Base-by-base conservation (phyloP, 2,329 filamentous ascomycete genomes). In the Aspergillus felis region DNA sequence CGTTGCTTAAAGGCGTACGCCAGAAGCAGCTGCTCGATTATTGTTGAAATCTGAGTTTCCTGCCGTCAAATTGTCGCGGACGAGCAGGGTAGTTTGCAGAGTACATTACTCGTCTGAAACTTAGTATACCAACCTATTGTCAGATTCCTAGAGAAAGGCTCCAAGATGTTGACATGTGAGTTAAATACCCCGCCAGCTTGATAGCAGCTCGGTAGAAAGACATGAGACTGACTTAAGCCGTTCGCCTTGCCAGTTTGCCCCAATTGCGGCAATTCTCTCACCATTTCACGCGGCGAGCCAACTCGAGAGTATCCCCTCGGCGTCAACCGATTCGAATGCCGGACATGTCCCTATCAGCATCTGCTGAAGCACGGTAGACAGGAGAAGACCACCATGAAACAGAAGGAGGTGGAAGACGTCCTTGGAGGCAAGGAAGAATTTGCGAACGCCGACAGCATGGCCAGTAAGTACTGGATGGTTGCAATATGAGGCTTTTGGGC, bases 311-410 rank as follows among this genome's bases (percentile, higher is more conserved):
- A 76, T 55, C 75, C 76, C 14, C 61, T 74, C 46, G 78, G 78
- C 2, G 70, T 77, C 53, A 97, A 97, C 80, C 88, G 92, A 57
- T 91, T 97, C 76, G 91, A 96, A 77, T 99, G 94, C 79, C 90
- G 91, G 57, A 96, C 92, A 57, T 99, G 94, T 68, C 93, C 94
- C 3, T 99, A 96, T 79, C 87, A 95, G 74, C 92, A 91, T 76
- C 80, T 89, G 57, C 87, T 97, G 69, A 87, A 87, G 64, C 84
- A 87, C 68, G 85, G 87, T 59, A 89, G 91, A 76, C 96, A 86
- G 77, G 92, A 96, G 69, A 89, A 90, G 66, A 88, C 89, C 64
- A 73, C 75, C 29, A 92, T 94, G 81, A 87, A 89, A 77, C 86
- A 89, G 72, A 93, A 94, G 76, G 90, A 95, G 71, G 87, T 88